A percentile compares a stretch with the other conserved stretches of the same genome.
These are phyloP conservation scores for Mucor mucedo DNA, from an alignment of 371 early-diverging fungal genomes.

Conservation along the genomic window DNA sequence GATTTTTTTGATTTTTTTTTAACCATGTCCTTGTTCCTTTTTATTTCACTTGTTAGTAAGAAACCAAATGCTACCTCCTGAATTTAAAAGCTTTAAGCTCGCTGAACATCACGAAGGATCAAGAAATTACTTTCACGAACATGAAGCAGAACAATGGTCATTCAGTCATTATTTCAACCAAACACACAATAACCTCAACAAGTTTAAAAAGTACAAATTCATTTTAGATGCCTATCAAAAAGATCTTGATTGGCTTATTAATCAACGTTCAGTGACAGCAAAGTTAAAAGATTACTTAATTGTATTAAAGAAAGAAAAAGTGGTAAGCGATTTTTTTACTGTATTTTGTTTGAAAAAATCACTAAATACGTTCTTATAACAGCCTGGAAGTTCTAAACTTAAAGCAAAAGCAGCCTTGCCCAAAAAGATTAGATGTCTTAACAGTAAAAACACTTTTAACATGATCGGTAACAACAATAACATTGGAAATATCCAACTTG, in stretches of 20 bases:
- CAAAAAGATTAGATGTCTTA: constrained; percentile 11
- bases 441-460: constrained; percentile 15
- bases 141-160: background rate
- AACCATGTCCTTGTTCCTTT: background rate
- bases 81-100: background rate
- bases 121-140: constrained; percentile 1
- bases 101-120: background rate
- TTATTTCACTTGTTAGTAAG: background rate
- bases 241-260: constrained; percentile 4
- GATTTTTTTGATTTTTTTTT: too few species aligned
- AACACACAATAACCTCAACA: background rate
- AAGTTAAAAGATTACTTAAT: constrained; percentile 1
- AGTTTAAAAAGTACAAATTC: constrained; percentile 1
- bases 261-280: background rate
- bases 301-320: background rate
- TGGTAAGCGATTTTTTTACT: constrained; percentile 15
- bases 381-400: constrained; percentile 7
- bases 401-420: constrained; percentile 20
- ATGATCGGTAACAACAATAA: constrained; percentile 18
- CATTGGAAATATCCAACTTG: constrained; percentile 17
- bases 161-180: background rate
- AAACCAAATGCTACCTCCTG: constrained; percentile 1
- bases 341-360: constrained; percentile 12
- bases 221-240: constrained; percentile 1
- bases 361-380: constrained; percentile 13